Conservation (phyloP, 2,329 filamentous ascomycete genomes). For the Westerdykella aurantiaca region DNA sequence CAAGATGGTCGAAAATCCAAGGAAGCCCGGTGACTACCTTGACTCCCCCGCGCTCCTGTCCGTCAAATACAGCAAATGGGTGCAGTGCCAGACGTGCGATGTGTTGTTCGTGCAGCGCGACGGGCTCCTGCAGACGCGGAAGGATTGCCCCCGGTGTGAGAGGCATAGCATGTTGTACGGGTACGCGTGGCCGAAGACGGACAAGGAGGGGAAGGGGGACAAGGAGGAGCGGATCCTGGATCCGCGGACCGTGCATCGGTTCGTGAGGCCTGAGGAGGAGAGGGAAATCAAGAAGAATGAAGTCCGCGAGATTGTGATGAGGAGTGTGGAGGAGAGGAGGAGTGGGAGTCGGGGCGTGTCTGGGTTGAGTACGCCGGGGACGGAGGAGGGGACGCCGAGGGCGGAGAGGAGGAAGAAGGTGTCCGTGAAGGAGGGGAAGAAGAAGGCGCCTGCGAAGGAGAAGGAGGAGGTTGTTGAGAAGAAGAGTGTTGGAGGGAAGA, state of each 20-base stretch:
- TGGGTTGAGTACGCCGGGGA: conserved; percentile 1
- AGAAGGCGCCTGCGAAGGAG: too few relatives aligned
- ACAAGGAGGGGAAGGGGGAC: conserved; percentile 69
- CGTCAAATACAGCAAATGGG: conserved; percentile 74
- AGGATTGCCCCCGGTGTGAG: conserved; percentile 87
- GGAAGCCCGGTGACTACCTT: conserved; percentile 58
- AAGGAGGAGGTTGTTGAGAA: too few relatives aligned
- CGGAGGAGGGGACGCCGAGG: background rate
- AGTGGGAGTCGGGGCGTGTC: background rate
- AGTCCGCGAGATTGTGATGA: background rate
- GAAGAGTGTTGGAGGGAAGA: conserved; percentile 38
- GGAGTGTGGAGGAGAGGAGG: conserved; percentile 1
- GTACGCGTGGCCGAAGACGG: conserved; percentile 92
- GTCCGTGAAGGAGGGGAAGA: too few relatives aligned
- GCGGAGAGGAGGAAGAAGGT: background rate
- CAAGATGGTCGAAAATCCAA: conserved; percentile 20
- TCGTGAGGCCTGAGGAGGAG: conserved; percentile 66
- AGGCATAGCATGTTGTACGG: conserved; percentile 94
- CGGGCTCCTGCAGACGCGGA: conserved; percentile 70
- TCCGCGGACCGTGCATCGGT: conserved; percentile 81
- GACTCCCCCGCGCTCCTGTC: conserved; percentile 71
- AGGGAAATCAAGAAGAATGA: conserved; percentile 22
- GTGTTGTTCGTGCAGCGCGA: conserved; percentile 81
- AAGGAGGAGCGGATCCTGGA: conserved; percentile 66
- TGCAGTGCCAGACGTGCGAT: conserved; percentile 79